Evolutionary conservation across 371 early-diverging fungal species (phyloP), one percentile per base, ranked within the genome.

Genomic region (Rhizopus microsporus): DNA sequence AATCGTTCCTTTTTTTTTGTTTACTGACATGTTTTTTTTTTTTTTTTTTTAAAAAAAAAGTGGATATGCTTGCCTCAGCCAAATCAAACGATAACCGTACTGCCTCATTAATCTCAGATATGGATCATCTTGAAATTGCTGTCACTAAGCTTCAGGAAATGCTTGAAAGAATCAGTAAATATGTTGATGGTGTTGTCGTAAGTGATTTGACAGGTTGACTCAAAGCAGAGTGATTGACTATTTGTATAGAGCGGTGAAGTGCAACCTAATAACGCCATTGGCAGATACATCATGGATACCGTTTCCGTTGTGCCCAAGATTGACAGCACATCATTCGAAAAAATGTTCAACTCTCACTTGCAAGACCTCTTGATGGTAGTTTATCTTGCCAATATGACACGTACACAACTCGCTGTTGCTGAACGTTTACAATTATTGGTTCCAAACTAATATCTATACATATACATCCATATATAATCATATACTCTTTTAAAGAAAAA

Each of bases 281-380:
- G 97, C 49, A 91, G 94, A 56, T 93, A 90, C 67, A 80, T 97
- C 62, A 89, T 94, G 92, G 96, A 97, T 68, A 90, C 94, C 50
- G 84, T 97, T 55, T 88, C 94, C 16, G 87, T 88, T 40, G 89
- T 96, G 15, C 97, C 96, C 57, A 88, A 88, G 75, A 83, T 96
- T 43, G 93, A 95, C 63, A 75, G 88, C 35, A 77, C 74, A 56
- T 88, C 88, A 54, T 95, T 97, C 60, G 92, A 93, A 62, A 86
- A 89, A 68, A 86, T 91, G 82, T 95, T 96, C 85, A 91, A 93
- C 80, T 85, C 86, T 71, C 96, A 96, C 71, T 69, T 93, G 56
- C 88, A 94, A 82, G 96, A 97, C 71, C 80, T 96, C 54, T 83
- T 95, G 67, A 94, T 95, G 95, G 94, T 95, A 39, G 90, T 93